Percentiles rank a stretch among this genome's conserved stretches.
These are phyloP conservation scores for Somion occarium DNA, from an alignment of 1,284 basidiomycete species.

Conservation along the genomic window DNA sequence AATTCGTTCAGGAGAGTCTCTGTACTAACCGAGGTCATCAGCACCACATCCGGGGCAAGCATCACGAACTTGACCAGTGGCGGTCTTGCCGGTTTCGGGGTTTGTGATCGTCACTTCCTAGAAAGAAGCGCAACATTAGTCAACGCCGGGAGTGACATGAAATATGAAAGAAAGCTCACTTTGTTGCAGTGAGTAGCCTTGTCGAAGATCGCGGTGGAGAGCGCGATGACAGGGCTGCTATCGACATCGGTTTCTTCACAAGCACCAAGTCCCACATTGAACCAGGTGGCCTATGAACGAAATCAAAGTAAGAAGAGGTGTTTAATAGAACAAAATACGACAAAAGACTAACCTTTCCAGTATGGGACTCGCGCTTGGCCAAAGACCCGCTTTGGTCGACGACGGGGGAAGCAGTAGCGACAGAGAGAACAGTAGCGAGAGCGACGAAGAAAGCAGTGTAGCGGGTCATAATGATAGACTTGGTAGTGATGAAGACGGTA, in stretches of 20 bases:
- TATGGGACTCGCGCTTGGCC: slow-evolving; percentile 41
- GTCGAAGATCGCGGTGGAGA: slow-evolving; percentile 31
- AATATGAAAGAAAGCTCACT: slow-evolving; percentile 19
- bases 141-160: slow-evolving; percentile 1
- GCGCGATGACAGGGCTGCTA: slow-evolving; percentile 35
- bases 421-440: slow-evolving; percentile 38
- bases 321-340: slow-evolving; percentile 1
- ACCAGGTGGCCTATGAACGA: slow-evolving; percentile 35
- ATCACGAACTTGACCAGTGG: slow-evolving; percentile 29
- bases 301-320: slow-evolving; percentile 3
- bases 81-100: slow-evolving; percentile 28
- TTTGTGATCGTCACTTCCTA: slow-evolving; percentile 29
- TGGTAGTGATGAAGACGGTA: slow-evolving; percentile 6
- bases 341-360: slow-evolving; percentile 39
- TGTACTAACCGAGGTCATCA: slow-evolving; percentile 29
- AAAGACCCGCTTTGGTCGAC: slow-evolving; percentile 21
- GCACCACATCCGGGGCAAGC: slow-evolving; percentile 31
- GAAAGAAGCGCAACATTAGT: too few species aligned
- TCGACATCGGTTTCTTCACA: slow-evolving; percentile 34
- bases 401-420: slow-evolving; percentile 44
- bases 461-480: slow-evolving; percentile 31
- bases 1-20: background rate
- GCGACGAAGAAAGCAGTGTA: slow-evolving; percentile 37
- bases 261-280: slow-evolving; percentile 37
- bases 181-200: slow-evolving; percentile 34